phyloP scores from a whole-genome alignment of 2,329 filamentous ascomycete genomes.

The Colletotrichum trifolii region DNA sequence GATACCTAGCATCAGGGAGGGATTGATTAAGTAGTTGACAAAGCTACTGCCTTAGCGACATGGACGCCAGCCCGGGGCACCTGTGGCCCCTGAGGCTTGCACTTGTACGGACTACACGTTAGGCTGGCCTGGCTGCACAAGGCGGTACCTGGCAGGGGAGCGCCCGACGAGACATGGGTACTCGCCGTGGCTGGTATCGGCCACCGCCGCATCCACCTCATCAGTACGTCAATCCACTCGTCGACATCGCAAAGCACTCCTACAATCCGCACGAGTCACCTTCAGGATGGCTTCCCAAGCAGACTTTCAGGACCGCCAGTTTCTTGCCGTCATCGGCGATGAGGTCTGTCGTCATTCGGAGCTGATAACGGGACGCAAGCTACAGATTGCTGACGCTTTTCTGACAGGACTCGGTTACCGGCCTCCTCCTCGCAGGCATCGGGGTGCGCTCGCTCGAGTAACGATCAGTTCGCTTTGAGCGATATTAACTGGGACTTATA shows the following conservation, averaged over 20 bases:
- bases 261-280: constrained; percentile 31
- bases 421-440: constrained; percentile 92
- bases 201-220: constrained; percentile 15
- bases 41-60: too few species aligned
- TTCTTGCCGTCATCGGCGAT: constrained; percentile 97
- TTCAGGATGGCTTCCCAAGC: constrained; percentile 61
- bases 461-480: neutral
- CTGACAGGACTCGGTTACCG: constrained; percentile 90
- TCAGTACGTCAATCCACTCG: constrained; percentile 34
- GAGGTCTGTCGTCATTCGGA: constrained; percentile 70
- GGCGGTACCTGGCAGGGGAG: constrained; percentile 21
- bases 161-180: constrained; percentile 4
- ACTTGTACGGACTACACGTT: neutral
- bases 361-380: constrained; percentile 33
- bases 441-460: constrained; percentile 70
- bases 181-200: too few species aligned
- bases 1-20: too few species aligned
- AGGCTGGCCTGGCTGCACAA: constrained; percentile 4
- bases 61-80: too few species aligned
- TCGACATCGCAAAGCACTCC: constrained; percentile 31
- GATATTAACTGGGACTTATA: constrained; percentile 48
- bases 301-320: constrained; percentile 87
- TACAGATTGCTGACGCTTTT: constrained; percentile 24
- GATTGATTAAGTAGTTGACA: too few species aligned
- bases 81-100: too few species aligned